Evolutionary conservation across 257 asterid genomes (phyloP).

Genomic region (Cinchona pubescens): DNA sequence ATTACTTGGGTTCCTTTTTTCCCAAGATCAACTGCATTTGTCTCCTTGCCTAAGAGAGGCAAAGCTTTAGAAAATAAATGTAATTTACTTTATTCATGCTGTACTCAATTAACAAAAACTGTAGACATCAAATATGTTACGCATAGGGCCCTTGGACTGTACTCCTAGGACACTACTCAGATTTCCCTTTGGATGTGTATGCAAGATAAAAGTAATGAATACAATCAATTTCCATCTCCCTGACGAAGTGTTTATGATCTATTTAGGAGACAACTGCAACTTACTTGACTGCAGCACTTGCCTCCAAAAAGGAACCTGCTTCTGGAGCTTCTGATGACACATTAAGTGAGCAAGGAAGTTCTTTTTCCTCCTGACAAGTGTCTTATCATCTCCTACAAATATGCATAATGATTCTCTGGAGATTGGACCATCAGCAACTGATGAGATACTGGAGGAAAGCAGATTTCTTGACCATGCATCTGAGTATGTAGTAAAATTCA

Average conservation of each 20-base stretch:
- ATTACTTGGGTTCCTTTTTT: not conserved
- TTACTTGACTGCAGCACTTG: slow-evolving; percentile 71
- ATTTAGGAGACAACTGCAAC: slow-evolving; percentile 81
- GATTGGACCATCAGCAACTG: slow-evolving; percentile 32
- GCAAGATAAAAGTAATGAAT: not conserved
- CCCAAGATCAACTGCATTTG: not conserved
- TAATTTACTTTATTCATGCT: too few relatives aligned
- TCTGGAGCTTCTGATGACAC: slow-evolving; percentile 42
- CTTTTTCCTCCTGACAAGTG: slow-evolving; percentile 34
- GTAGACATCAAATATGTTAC: not conserved
- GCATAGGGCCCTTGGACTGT: not conserved
- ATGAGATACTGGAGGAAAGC: slow-evolving; percentile 38
- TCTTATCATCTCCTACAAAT: slow-evolving; percentile 29
- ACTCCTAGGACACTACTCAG: not conserved
- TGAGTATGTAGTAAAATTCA: slow-evolving; percentile 46
- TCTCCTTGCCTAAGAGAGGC: not conserved
- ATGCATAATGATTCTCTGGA: slow-evolving; percentile 23
- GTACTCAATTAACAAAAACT: not conserved
- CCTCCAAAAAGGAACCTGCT: slow-evolving; percentile 47
- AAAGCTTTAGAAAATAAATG: not conserved
- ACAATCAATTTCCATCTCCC: not conserved
- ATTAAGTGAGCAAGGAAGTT: slow-evolving; percentile 47
- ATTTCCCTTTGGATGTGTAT: not conserved
- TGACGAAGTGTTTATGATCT: not conserved
- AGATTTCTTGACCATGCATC: slow-evolving; percentile 33